Conservation (phyloP, 2,329 filamentous ascomycete species). For the Pyricularia sp. region DNA sequence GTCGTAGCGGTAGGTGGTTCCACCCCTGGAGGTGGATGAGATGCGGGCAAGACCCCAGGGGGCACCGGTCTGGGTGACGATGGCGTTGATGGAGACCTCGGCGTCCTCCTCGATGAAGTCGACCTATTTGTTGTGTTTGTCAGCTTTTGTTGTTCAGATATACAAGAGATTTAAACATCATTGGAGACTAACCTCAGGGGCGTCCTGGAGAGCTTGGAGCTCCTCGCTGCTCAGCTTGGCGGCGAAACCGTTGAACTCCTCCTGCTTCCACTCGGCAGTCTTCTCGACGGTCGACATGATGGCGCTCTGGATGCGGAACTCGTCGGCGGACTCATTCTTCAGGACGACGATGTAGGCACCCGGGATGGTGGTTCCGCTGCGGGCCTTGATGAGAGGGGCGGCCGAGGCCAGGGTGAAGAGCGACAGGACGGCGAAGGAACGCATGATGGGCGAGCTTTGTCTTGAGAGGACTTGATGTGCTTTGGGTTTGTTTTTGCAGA, state of each 20-base stretch:
- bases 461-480: neutral
- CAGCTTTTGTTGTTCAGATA: neutral
- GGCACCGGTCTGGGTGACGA: slow-evolving; percentile 14
- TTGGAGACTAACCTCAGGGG: slow-evolving; percentile 13
- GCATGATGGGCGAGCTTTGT: neutral
- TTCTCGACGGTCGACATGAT: slow-evolving; percentile 11
- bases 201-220: slow-evolving; percentile 14
- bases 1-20: slow-evolving; percentile 19
- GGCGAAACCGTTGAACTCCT: slow-evolving; percentile 20
- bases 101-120: slow-evolving; percentile 22
- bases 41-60: slow-evolving; percentile 20
- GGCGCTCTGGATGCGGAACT: slow-evolving; percentile 11
- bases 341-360: slow-evolving; percentile 36
- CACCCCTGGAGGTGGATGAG: slow-evolving; percentile 13
- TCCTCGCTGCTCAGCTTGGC: slow-evolving; percentile 12
- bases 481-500: neutral
- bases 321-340: slow-evolving; percentile 23
- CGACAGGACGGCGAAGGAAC: slow-evolving; percentile 1
- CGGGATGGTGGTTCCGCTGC: slow-evolving; percentile 24
- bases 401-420: slow-evolving; percentile 1
- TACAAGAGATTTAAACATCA: neutral
- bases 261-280: slow-evolving; percentile 15
- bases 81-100: slow-evolving; percentile 18
- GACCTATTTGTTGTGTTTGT: slow-evolving; percentile 12
- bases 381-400: slow-evolving; percentile 26